Evolutionary conservation across 2,329 filamentous ascomycete genomes (phyloP).

Genomic region (Aspergillus sp.): DNA sequence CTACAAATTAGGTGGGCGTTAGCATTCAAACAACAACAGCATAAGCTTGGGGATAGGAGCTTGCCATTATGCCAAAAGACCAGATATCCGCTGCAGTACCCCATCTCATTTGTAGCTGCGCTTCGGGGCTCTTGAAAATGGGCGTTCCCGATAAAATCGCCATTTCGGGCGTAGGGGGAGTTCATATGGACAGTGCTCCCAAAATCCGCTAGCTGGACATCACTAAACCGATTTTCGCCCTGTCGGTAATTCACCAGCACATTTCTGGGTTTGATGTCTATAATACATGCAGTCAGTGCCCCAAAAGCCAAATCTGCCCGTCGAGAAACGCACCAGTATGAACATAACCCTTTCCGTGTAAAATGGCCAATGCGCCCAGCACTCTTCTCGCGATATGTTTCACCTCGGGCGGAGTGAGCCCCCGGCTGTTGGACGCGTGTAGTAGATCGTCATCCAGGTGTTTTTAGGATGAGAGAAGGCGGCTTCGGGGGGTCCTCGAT

Average conservation of each 20-base stretch:
- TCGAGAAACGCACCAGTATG: slow-evolving; percentile 17
- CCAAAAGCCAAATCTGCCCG: too few relatives aligned
- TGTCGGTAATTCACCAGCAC: slow-evolving; percentile 13
- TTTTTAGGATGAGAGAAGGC: slow-evolving; percentile 14
- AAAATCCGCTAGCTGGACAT: slow-evolving; percentile 16
- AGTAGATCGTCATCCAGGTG: slow-evolving; percentile 16
- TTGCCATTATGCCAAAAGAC: slow-evolving; percentile 17
- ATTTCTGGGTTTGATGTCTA: slow-evolving; percentile 18
- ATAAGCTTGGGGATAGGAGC: slow-evolving; percentile 5
- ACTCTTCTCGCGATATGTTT: slow-evolving; percentile 10
- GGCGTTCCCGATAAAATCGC: slow-evolving; percentile 12
- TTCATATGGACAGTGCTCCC: slow-evolving; percentile 9
- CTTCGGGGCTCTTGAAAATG: slow-evolving; percentile 16
- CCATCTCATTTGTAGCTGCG: slow-evolving; percentile 14
- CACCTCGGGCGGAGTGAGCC: slow-evolving; percentile 12
- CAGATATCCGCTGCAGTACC: slow-evolving; percentile 18
- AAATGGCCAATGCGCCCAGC: slow-evolving; percentile 7
- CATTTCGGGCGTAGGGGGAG: slow-evolving; percentile 9
- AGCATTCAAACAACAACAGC: not conserved
- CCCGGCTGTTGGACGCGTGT: slow-evolving; percentile 8
- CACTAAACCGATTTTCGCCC: slow-evolving; percentile 8
- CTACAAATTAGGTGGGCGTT: slow-evolving; percentile 2
- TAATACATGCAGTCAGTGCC: slow-evolving; percentile 1
- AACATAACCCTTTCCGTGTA: slow-evolving; percentile 11
- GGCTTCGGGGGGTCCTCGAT: slow-evolving; percentile 8